These are phyloP conservation scores for Filobasidium floriforme DNA, from an alignment of 768 basidiomycete species.

Conservation along the genomic window DNA sequence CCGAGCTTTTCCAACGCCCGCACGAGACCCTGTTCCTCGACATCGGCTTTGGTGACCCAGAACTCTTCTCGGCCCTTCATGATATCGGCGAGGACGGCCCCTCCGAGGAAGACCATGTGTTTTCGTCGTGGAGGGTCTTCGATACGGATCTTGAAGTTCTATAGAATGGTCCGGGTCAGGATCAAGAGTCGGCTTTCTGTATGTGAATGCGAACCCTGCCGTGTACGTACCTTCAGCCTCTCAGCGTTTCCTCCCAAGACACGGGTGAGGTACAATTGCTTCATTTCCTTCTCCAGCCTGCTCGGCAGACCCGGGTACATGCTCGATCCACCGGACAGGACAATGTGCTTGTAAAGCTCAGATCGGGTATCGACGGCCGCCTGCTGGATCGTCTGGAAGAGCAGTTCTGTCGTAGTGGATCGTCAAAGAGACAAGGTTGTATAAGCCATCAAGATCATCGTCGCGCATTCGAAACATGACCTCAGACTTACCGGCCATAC, in stretches of 20 bases:
- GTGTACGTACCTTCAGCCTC: slow-evolving; percentile 67
- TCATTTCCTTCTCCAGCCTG: slow-evolving; percentile 98
- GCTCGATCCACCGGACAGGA: slow-evolving; percentile 92
- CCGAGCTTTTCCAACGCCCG: slow-evolving; percentile 78
- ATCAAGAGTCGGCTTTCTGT: background rate
- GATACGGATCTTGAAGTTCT: slow-evolving; percentile 99
- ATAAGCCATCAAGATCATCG: background rate
- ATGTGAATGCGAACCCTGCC: background rate
- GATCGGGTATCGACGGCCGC: slow-evolving; percentile 82
- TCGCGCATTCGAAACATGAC: background rate
- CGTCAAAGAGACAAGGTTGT: background rate
- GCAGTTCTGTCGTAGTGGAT: slow-evolving; percentile 59
- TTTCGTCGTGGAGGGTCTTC: slow-evolving; percentile 97
- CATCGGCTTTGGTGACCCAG: slow-evolving; percentile 90
- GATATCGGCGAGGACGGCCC: slow-evolving; percentile 96
- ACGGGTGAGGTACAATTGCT: slow-evolving; percentile 91
- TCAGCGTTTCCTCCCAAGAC: slow-evolving; percentile 75
- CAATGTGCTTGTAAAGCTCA: slow-evolving; percentile 95
- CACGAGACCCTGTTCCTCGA: slow-evolving; percentile 75
- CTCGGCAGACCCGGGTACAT: slow-evolving; percentile 99
- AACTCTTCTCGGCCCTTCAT: slow-evolving; percentile 93
- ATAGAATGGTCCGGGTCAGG: background rate
- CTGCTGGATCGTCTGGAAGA: slow-evolving; percentile 88
- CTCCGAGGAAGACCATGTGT: slow-evolving; percentile 99
- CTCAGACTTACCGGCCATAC: slow-evolving; percentile 67